Base-by-base conservation (phyloP, 495 filamentous ascomycete genomes). In the Talaromyces adpressus region DNA sequence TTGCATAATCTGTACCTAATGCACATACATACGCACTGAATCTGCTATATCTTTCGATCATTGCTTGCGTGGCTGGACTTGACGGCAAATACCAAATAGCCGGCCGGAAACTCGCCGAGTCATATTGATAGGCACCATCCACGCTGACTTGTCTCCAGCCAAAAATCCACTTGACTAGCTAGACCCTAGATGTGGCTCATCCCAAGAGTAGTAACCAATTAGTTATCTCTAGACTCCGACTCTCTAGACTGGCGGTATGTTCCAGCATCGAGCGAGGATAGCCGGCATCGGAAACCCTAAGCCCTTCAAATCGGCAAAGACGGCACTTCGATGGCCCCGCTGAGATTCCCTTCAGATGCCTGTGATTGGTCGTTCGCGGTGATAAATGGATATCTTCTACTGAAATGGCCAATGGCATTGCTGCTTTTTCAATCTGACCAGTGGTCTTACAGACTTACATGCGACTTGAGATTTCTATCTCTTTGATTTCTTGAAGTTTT, bases 1-100 rank as follows among this genome's bases (percentile, higher is more conserved):
- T 56, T 56, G 52, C 52, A 53, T 56, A 29, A 56, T 56, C 52
- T 56, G 52, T 56, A 56, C 23, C 23, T 56, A 56, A 56, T 56
- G 52, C 52, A 56, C 22, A 56, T 56, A 29, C 27, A 29, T 8
- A 27, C 5, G 9, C 14, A 23, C 11, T 56, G 22, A 25, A 23
- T 53, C 20, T 53, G 7, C n/a, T 29, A 23, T 56, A 6, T 29
- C 52, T 14, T 27, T 27, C 18, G n/a, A 18, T 49, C n/a, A 49
- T 7, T 49, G n/a, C 16, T 16, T 2, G n/a, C 32, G 32, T 36
- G 32, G 12, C 32, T 36, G 11, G 32, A 36, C 9, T 36, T 36
- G 32, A 36, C 32, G 45, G 16, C 45, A 49, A 20, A 49, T 20
- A 49, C 45, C 45, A 49, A 49, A 49, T 49, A 49, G 45, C 45